Evolutionary conservation across 1,284 basidiomycete species (phyloP), one percentile per base, ranked within the genome.

Genomic region (Exobasidium cylindrosporum): DNA sequence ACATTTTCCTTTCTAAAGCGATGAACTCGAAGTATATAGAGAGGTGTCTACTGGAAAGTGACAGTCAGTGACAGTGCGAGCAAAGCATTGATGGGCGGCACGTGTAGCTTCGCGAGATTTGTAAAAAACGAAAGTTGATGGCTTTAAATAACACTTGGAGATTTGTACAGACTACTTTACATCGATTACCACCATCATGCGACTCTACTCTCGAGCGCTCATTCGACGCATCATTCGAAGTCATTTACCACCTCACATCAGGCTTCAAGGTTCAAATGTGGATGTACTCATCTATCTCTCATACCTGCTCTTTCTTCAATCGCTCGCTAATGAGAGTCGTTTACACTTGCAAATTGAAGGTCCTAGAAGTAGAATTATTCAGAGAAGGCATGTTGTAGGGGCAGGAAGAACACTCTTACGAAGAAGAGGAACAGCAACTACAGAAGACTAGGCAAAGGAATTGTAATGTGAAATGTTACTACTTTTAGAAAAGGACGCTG

Each of bases 201-300:
- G 29, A 6, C 21, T 44, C 53, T 55, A 30, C 30, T 44, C 31
- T 23, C 21, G 30, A 23, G 17, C n/a, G 13, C 13, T 23, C 2
- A 31, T 55, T 4, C 14, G 28, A 23, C 2, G 53, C 4, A 31
- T 55, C 3, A 55, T 55, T 14, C n/a, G 29, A 4, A 40, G 32
- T 35, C 53, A 55, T 29, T 44, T 55, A 11, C 32, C 14, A 4
- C 5, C 5, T 31, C n/a, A 4, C 3, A 14, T 23, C 13, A 35
- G 30, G 17, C 5, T 55, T 26, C 6, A 35, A 28, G 5, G 26
- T 23, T 4, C 13, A 14, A 29, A 61, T 6, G 23, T 32, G 2
- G 60, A 61, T 26, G 30, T 61, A 6, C 45, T 58, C 26, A 10
- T 60, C 58, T 61, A 59, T 35, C 55, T 61, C 7, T 43, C 60